Evolutionary conservation across 345 rosid genomes (phyloP), one percentile per base, ranked within the genome.

Genomic region (Punica granatum): DNA sequence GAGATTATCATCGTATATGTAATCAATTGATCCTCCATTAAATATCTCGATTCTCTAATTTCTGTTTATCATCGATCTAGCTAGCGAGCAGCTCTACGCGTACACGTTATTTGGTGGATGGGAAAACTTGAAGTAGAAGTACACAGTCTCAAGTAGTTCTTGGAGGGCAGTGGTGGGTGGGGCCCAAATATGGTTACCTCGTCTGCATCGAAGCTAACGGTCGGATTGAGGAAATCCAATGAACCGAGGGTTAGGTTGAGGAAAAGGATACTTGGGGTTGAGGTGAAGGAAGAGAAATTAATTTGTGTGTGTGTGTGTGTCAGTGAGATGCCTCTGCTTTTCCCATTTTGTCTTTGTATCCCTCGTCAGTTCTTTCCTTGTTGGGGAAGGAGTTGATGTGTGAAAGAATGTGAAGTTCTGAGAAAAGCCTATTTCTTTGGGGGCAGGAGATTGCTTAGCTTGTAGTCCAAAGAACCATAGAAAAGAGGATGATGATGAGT

Each of bases 121-220:
- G 11, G 41, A 37, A 37, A 4, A 37, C 41, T 37, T n/a, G n/a
- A 37, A 37, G 41, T 4, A 37, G 5, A 37, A 37, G n/a, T n/a
- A n/a, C n/a, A n/a, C n/a, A n/a, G 41, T 37, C 41, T 37, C 41
- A n/a, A n/a, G n/a, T 37, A 4, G 41, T 37, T 37, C 41, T 4
- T 37, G 41, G 5, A 37, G 11, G 41, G 41, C 41, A 4, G 41
- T 37, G 5, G 41, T 37, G 5, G 41, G 41, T 37, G 41, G 84
- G 81, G 69, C 21, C 53, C 53, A 7, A 11, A 19, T 49, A 49
- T 63, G 67, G 86, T 79, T 82, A 75, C 73, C 25, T 67, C 69
- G 82, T 77, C 77, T 35, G 67, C 73, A 42, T 87, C 87, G 65
- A 72, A 68, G 67, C 79, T 75, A 81, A 84, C 89, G 87, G 85